Evolutionary conservation across 2,329 filamentous ascomycete species (phyloP).

Genomic region (Tympanopsis confertula): DNA sequence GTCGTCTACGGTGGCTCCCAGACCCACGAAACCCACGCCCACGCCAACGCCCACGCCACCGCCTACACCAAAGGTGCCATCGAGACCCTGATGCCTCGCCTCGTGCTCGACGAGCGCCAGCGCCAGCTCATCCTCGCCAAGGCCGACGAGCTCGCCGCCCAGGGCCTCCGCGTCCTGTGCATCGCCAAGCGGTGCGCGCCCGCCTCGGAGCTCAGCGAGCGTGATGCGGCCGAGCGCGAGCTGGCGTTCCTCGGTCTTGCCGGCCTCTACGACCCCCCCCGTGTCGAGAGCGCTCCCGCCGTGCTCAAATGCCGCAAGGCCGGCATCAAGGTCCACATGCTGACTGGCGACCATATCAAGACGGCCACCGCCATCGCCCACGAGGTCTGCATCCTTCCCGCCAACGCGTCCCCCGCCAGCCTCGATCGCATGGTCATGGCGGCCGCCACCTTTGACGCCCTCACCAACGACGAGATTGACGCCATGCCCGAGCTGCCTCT

Average conservation of each 20-base stretch:
- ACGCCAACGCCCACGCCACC: conserved; percentile 19
- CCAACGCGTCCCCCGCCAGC: conserved; percentile 11
- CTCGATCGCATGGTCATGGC: conserved; percentile 41
- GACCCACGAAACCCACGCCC: too few species aligned
- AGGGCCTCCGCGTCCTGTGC: conserved; percentile 59
- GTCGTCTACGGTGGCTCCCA: conserved; percentile 44
- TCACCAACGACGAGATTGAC: conserved; percentile 53
- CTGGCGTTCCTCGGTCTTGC: conserved; percentile 61
- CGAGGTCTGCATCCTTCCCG: conserved; percentile 48
- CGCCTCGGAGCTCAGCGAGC: conserved; percentile 19
- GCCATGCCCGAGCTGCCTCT: conserved; percentile 46
- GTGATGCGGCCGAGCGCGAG: conserved; percentile 39
- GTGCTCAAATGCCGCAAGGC: conserved; percentile 46
- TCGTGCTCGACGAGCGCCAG: neutral
- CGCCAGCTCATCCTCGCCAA: conserved; percentile 33
- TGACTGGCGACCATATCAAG: conserved; percentile 58
- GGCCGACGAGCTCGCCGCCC: conserved; percentile 43
- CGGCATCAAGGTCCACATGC: conserved; percentile 57
- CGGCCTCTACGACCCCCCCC: conserved; percentile 63
- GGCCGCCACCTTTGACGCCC: conserved; percentile 48
- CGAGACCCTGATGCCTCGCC: conserved; percentile 36
- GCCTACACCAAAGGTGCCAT: conserved; percentile 48
- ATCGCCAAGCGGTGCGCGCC: conserved; percentile 41
- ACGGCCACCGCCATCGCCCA: conserved; percentile 55
- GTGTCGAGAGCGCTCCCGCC: conserved; percentile 51